These are phyloP conservation scores for Epichloe brachyelytri DNA, from an alignment of 2,329 filamentous ascomycete genomes.

Conservation along the genomic window DNA sequence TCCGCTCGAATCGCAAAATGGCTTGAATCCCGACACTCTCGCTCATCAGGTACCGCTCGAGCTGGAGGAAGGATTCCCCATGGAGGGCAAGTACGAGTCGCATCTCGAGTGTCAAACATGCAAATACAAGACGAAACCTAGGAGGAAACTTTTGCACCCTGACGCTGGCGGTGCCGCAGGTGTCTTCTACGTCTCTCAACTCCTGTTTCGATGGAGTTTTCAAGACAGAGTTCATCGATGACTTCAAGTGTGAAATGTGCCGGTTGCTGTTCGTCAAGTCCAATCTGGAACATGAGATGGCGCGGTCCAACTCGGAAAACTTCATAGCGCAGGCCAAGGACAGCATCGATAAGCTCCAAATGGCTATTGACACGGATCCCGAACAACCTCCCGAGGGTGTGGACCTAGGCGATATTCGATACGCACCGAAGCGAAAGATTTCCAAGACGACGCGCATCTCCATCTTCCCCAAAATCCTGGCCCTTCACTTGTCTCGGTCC, in stretches of 20 bases:
- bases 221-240: constrained; percentile 91
- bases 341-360: constrained; percentile 52
- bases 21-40: background rate
- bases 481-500: constrained; percentile 83
- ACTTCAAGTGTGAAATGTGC: constrained; percentile 92
- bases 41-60: constrained; percentile 20
- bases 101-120: constrained; percentile 89
- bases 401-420: constrained; percentile 57
- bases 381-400: constrained; percentile 64
- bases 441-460: constrained; percentile 80
- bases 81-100: constrained; percentile 88
- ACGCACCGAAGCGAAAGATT: constrained; percentile 72
- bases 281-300: constrained; percentile 46
- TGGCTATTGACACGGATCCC: constrained; percentile 66
- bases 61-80: constrained; percentile 66
- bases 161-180: constrained; percentile 81
- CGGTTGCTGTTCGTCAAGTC: constrained; percentile 68
- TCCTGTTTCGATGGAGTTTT: constrained; percentile 88
- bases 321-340: constrained; percentile 38
- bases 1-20: background rate
- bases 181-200: constrained; percentile 66
- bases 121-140: constrained; percentile 76
- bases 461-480: constrained; percentile 76
- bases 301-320: constrained; percentile 37
- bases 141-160: constrained; percentile 78